phyloP scores from a whole-genome alignment of 768 basidiomycete genomes.

The Pluteus cervinus region DNA sequence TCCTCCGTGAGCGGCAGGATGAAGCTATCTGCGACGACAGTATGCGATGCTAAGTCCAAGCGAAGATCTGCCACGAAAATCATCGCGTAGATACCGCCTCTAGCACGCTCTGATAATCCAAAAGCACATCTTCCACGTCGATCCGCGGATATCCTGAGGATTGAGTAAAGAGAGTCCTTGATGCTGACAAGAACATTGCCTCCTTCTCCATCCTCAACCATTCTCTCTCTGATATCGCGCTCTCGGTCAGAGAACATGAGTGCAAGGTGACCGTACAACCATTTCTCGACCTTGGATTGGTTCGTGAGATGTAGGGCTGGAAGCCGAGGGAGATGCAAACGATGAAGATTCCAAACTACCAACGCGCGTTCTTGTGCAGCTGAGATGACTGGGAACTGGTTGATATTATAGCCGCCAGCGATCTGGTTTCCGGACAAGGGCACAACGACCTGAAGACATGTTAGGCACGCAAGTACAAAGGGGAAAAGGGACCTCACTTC shows the following conservation, averaged over 20 bases:
- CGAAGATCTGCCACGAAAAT: slow-evolving; percentile 42
- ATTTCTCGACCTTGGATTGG: slow-evolving; percentile 12
- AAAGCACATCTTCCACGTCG: slow-evolving; percentile 10
- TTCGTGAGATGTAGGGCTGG: slow-evolving; percentile 13
- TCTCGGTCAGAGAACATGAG: slow-evolving; percentile 11
- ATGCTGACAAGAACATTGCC: slow-evolving; percentile 7
- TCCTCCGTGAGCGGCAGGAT: slow-evolving; percentile 29
- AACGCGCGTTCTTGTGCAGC: slow-evolving; percentile 1
- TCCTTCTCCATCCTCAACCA: slow-evolving; percentile 5
- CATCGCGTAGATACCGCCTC: slow-evolving; percentile 25
- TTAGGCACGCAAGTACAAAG: too few relatives aligned
- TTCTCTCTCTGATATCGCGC: slow-evolving; percentile 7
- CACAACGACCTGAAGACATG: slow-evolving; percentile 16
- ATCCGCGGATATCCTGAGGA: background rate
- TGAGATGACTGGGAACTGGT: slow-evolving; percentile 24
- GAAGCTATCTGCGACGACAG: slow-evolving; percentile 45
- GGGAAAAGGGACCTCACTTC: slow-evolving; percentile 8
- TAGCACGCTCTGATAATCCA: slow-evolving; percentile 14
- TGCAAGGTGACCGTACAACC: slow-evolving; percentile 3
- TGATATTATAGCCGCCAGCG: too few relatives aligned
- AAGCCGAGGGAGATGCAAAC: slow-evolving; percentile 20
- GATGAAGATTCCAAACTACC: slow-evolving; percentile 25
- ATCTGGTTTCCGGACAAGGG: slow-evolving; percentile 9
- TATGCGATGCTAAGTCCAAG: slow-evolving; percentile 42
- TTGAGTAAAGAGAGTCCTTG: slow-evolving; percentile 11